A percentile compares a stretch with the other conserved stretches of the same genome.
phyloP scores from a whole-genome alignment of 345 rosid species.

The Nasturtium officinale region DNA sequence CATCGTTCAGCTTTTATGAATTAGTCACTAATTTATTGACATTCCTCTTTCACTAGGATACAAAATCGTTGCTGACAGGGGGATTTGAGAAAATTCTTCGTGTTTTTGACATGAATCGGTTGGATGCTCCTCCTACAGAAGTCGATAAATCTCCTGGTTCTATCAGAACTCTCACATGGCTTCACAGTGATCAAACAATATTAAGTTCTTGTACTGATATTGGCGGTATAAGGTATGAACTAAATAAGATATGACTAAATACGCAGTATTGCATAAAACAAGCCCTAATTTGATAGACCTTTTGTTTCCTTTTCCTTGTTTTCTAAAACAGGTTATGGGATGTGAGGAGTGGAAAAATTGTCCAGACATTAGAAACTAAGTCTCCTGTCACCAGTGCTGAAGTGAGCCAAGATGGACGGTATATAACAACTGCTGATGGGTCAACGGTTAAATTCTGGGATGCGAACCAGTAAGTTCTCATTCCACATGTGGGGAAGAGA shows the following conservation, averaged over 20 bases:
- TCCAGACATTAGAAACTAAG: slow-evolving; percentile 83
- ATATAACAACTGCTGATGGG: slow-evolving; percentile 90
- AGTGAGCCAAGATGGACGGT: slow-evolving; percentile 97
- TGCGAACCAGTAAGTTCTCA: slow-evolving; percentile 86
- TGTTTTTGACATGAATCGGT: slow-evolving; percentile 43
- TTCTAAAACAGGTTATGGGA: slow-evolving; percentile 77
- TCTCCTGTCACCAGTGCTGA: slow-evolving; percentile 94
- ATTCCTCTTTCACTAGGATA: slow-evolving; percentile 54
- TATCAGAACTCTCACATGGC: slow-evolving; percentile 47
- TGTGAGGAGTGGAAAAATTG: slow-evolving; percentile 79
- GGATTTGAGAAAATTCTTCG: slow-evolving; percentile 44
- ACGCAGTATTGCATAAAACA: neutral
- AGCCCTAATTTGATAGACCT: neutral
- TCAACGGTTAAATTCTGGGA: slow-evolving; percentile 94
- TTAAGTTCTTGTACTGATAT: slow-evolving; percentile 87
- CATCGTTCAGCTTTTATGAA: neutral
- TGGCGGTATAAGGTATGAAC: slow-evolving; percentile 87
- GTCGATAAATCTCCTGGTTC: slow-evolving; percentile 48
- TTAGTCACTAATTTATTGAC: neutral
- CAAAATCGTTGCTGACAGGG: slow-evolving; percentile 49
- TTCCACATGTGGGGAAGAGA: neutral
- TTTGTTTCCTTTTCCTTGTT: neutral
- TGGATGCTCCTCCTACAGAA: slow-evolving; percentile 48
- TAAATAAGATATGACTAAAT: neutral
- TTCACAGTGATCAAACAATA: slow-evolving; percentile 64